Base-by-base conservation (phyloP, 2,329 filamentous ascomycete genomes). In the Microcyclospora tardicrescens region DNA sequence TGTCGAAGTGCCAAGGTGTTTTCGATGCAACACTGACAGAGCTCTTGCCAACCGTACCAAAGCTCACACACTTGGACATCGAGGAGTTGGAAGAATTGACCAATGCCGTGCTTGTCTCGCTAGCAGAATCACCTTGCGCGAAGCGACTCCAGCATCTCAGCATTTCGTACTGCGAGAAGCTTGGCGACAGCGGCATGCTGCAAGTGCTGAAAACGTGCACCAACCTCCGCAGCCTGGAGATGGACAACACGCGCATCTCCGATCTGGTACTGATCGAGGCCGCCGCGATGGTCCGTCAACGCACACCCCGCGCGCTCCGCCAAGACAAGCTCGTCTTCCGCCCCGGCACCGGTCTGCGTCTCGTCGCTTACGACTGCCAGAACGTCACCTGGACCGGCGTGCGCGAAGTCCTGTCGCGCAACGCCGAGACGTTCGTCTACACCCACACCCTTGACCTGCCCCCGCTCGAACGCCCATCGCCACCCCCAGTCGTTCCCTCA, bases 321-420 rank as follows among this genome's bases (percentile, higher is more conserved):
- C 51, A 56, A 37, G 64, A 62, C 33, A 42, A 49, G 6, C 62
- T 64, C n/a, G 61, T 61, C 9, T 56, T 59, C 55, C 58, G 19
- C 50, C 57, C 36, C 51, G 59, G 5, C 49, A 58, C 82, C 12
- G 82, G 83, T 6, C 67, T 96, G 2, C 74, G 75, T 33, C 66
- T 96, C 47, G 80, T 87, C 1, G 79, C 89, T 6, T 98, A 91
- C 57, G 91, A 98, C 62, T 96, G 89, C 58, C 76, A 80, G 47
- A 84, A 89, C 51, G 77, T 96, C 2, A 94, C 85, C 1, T 96
- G 89, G 89, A 83, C 84, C 0, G 89, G 89, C 24, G 74, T 95
- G 29, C 79, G 83, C 35, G 85, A 94, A 60, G 75, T 96, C 1
- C 68, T 96, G 2, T 86, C 78, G 11, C 77, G 83, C 48, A 96